phyloP scores from a whole-genome alignment of 1,139 yeast genomes.

The Pichia sp. region DNA sequence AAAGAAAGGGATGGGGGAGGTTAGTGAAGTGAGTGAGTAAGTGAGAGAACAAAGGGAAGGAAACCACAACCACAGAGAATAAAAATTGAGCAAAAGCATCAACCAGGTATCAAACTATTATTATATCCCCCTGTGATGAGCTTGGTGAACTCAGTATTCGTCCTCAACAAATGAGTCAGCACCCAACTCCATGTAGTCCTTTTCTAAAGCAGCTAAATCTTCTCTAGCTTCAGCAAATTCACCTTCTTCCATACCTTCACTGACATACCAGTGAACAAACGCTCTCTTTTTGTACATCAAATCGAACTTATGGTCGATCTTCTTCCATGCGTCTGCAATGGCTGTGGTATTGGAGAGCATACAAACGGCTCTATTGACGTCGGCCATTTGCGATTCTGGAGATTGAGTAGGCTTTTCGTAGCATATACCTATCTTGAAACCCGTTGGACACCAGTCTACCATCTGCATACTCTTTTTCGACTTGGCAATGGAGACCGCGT shows the following conservation, averaged over 20 bases:
- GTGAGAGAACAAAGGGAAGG: background rate
- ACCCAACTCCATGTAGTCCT: constrained; percentile 96
- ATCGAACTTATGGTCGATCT: constrained; percentile 95
- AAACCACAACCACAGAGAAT: too few species aligned
- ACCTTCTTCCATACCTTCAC: constrained; percentile 96
- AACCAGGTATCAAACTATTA: background rate
- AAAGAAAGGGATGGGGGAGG: background rate
- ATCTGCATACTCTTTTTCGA: constrained; percentile 91
- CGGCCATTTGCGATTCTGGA: constrained; percentile 81
- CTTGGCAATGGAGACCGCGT: constrained; percentile 89
- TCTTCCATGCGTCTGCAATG: constrained; percentile 97
- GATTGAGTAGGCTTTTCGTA: constrained; percentile 96
- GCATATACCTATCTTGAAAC: constrained; percentile 98
- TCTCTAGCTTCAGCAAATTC: constrained; percentile 90
- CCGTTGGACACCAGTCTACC: constrained; percentile 99
- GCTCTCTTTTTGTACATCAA: constrained; percentile 98
- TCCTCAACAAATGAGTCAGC: constrained; percentile 84
- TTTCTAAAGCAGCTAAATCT: constrained; percentile 94
- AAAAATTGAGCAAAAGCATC: background rate
- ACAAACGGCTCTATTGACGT: constrained; percentile 94
- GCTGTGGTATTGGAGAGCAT: constrained; percentile 98
- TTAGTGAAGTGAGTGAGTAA: background rate
- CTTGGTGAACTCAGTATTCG: constrained; percentile 42
- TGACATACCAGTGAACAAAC: constrained; percentile 98
- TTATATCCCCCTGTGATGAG: background rate